Conservation (phyloP, 169 alveolate genomes). For the Plasmodium coatneyi region DNA sequence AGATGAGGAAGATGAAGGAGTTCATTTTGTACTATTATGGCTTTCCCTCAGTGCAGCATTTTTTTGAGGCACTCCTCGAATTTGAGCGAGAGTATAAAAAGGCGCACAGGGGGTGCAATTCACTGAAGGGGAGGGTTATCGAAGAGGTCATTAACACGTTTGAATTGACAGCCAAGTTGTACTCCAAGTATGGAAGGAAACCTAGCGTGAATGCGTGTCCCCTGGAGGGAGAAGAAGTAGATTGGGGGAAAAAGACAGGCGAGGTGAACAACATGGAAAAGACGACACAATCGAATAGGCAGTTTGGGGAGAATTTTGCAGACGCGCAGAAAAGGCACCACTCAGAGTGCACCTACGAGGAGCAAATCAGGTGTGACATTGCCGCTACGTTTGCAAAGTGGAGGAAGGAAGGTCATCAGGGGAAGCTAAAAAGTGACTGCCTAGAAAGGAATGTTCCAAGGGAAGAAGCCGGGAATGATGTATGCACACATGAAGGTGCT, state of each 20-base stretch:
- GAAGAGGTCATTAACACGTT: not conserved
- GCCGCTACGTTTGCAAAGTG: not conserved
- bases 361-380: not conserved
- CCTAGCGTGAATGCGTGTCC: not conserved
- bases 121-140: not conserved
- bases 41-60: constrained; percentile 38
- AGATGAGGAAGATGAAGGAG: constrained; percentile 71
- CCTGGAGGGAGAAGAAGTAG: not conserved
- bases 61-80: constrained; percentile 43
- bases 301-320: not conserved
- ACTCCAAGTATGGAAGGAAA: not conserved
- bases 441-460: not conserved
- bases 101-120: not conserved
- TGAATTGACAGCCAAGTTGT: not conserved
- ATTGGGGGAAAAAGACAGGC: not conserved
- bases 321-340: not conserved
- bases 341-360: not conserved
- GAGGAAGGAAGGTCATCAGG: not conserved
- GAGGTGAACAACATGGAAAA: not conserved
- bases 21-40: constrained; percentile 56
- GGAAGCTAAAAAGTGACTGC: not conserved
- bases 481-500: not conserved
- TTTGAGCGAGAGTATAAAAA: constrained; percentile 40
- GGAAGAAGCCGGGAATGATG: not conserved
- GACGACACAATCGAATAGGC: not conserved